Evolutionary conservation across 805 yeast species (phyloP).

Genomic region (Komagataella pastoris): DNA sequence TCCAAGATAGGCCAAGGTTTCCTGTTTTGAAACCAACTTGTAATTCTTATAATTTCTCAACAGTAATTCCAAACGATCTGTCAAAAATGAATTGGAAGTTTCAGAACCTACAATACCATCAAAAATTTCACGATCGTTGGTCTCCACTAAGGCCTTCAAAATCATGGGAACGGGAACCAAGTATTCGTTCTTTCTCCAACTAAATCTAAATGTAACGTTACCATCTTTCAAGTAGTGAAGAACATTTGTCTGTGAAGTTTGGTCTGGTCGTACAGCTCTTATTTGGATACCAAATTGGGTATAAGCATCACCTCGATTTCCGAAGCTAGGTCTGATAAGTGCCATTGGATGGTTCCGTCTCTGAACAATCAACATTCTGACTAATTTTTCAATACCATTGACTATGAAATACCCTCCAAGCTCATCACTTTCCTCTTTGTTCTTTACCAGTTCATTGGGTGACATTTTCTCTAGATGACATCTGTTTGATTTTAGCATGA

Average conservation of each 20-base stretch:
- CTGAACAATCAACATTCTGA: slow-evolving; percentile 96
- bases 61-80: slow-evolving; percentile 93
- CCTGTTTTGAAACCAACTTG: slow-evolving; percentile 64
- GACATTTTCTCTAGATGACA: slow-evolving; percentile 81
- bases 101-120: slow-evolving; percentile 94
- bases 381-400: slow-evolving; percentile 91
- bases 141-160: slow-evolving; percentile 77
- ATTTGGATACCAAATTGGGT: slow-evolving; percentile 87
- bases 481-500: slow-evolving; percentile 83
- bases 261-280: slow-evolving; percentile 91
- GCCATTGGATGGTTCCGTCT: slow-evolving; percentile 98
- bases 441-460: slow-evolving; percentile 67
- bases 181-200: slow-evolving; percentile 95
- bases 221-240: slow-evolving; percentile 92
- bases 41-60: slow-evolving; percentile 80
- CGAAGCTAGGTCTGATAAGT: slow-evolving; percentile 85
- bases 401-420: slow-evolving; percentile 93
- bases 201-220: slow-evolving; percentile 89
- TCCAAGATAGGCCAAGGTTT: slow-evolving; percentile 89
- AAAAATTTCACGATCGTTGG: slow-evolving; percentile 89
- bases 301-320: slow-evolving; percentile 87
- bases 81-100: slow-evolving; percentile 76
- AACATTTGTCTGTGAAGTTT: slow-evolving; percentile 96
- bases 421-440: slow-evolving; percentile 88
- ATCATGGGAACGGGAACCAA: slow-evolving; percentile 89